Evolutionary conservation across 2,329 filamentous ascomycete species (phyloP).

Genomic region (Diaporthe sp.): DNA sequence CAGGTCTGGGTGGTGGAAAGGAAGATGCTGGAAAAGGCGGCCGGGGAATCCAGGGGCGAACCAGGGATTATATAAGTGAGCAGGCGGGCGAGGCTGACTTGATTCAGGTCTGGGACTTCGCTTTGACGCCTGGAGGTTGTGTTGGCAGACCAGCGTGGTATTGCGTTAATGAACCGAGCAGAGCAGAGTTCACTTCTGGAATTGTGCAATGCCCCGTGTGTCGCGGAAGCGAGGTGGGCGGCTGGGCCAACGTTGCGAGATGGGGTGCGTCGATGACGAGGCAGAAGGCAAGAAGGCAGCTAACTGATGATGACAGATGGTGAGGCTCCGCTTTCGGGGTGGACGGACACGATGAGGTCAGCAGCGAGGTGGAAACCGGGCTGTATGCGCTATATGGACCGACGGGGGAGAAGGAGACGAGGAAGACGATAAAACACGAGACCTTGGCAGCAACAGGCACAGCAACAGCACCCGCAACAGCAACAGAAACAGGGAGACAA

Average conservation of each 20-base stretch:
- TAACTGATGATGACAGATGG: conserved; percentile 34
- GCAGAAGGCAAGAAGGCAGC: conserved; percentile 28
- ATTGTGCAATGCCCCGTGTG: conserved; percentile 26
- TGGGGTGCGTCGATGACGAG: conserved; percentile 39
- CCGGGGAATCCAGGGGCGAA: conserved; percentile 34
- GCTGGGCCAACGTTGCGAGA: conserved; percentile 6
- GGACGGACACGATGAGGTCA: conserved; percentile 24
- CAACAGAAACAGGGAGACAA: neutral
- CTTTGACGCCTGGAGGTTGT: neutral
- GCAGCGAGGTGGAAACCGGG: neutral
- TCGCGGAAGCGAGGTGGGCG: conserved; percentile 6
- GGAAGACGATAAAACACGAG: conserved; percentile 4
- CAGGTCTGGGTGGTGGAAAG: conserved; percentile 33
- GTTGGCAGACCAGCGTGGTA: conserved; percentile 26
- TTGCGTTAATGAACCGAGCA: neutral
- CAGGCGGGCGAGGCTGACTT: conserved; percentile 31
- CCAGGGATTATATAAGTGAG: conserved; percentile 32
- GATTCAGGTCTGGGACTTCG: conserved; percentile 28
- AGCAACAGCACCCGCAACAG: neutral
- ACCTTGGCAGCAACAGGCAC: too few species aligned
- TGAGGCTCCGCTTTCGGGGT: conserved; percentile 43
- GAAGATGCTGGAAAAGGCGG: conserved; percentile 43
- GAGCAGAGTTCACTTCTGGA: conserved; percentile 14
- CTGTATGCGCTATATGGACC: neutral
- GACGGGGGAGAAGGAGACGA: neutral